Evolutionary conservation across 2,329 filamentous ascomycete species (phyloP), one percentile per base, ranked within the genome.

Genomic region (Alternaria metachromatica): DNA sequence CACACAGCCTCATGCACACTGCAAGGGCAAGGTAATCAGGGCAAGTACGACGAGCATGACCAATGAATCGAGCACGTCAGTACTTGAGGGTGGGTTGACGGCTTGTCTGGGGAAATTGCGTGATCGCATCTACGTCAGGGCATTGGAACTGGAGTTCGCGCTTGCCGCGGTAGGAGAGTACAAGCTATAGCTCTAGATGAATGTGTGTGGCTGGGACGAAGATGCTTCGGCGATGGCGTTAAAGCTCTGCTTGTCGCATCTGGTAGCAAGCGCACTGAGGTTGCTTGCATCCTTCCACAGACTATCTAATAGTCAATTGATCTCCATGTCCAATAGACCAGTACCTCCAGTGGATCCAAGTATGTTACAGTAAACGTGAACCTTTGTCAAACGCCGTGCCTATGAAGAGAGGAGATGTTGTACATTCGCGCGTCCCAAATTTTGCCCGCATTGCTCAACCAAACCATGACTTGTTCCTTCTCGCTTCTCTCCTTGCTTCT

Each of bases 401-500:
- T 43, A 66, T 66, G 55, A 53, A 33, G 63, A 66, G 63, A 46
- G 60, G 63, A 65, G 60, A 64, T 66, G 44, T 62, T 51, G 33
- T 61, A 66, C 57, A 60, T 25, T 50, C 33, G 18, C 53, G 59
- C 45, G 23, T 37, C 30, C 20, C 28, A 28, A 53, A 33, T 33
- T 5, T 41, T 9, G 20, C 28, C 28, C 44, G 12, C 20, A 49
- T 7, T 23, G 23, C 41, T 62, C 51, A 71, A 30, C 67, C 58
- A 50, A 74, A 74, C 72, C 71, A 74, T 5, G 62, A 50, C 30
- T 71, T 69, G 21, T 62, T 68, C 62, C 59, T 73, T 37, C 57
- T 64, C 18, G 72, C 72, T 60, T 74, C 72, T 54, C 70, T 70
- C 33, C 72, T 60, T 5, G 72, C 72, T 12, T 63, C 62, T 69